Percentiles rank a stretch among this genome's conserved stretches.
Conservation (phyloP, 1,284 basidiomycete genomes). For the Neolentinus lepideus region DNA sequence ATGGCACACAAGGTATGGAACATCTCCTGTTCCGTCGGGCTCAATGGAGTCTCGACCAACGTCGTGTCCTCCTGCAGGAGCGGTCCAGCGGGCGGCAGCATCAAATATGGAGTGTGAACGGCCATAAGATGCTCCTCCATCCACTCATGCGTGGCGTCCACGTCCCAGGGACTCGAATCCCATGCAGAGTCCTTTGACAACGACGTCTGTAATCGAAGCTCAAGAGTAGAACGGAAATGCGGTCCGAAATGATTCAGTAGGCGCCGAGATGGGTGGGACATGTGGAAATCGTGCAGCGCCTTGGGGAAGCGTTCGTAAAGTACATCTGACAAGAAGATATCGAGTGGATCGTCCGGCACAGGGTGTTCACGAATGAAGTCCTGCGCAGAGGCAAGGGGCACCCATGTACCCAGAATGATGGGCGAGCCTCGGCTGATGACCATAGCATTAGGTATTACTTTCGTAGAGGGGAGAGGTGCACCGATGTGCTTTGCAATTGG, state of each 20-base stretch:
- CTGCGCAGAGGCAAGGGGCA: constrained; percentile 51
- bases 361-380: constrained; percentile 37
- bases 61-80: constrained; percentile 16
- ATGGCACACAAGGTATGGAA: constrained; percentile 54
- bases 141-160: constrained; percentile 11
- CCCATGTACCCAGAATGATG: constrained; percentile 55
- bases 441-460: constrained; percentile 33
- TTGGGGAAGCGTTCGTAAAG: constrained; percentile 55
- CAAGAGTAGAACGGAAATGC: constrained; percentile 42
- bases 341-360: constrained; percentile 27
- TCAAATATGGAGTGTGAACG: constrained; percentile 18
- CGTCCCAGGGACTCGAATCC: constrained; percentile 18
- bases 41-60: constrained; percentile 42
- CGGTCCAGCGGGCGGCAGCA: not conserved
- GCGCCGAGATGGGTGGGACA: constrained; percentile 33
- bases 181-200: constrained; percentile 16
- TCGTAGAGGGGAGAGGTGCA: constrained; percentile 26
- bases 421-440: constrained; percentile 39
- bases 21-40: constrained; percentile 62
- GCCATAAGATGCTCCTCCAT: constrained; percentile 21
- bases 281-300: constrained; percentile 46
- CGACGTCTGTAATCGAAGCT: constrained; percentile 25
- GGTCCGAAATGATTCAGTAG: constrained; percentile 48
- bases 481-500: constrained; percentile 42
- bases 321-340: constrained; percentile 49